phyloP scores from a whole-genome alignment of 345 rosid species.

The Arabidopsis thaliana region TAIR10.1 NC_003075.7:4991001-4991500 shows the following conservation, averaged over 20 bases:
- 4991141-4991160: neutral
- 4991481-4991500: conserved; percentile 18
- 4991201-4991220: neutral
- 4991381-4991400: conserved; percentile 68
- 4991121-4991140: conserved; percentile 79
- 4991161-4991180: neutral
- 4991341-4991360: conserved; percentile 73
- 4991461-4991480: conserved; percentile 70
- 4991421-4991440: conserved; percentile 79
- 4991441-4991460: conserved; percentile 54
- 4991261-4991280: conserved; percentile 42
- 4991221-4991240: conserved; percentile 23
- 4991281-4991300: conserved; percentile 18
- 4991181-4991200: neutral
- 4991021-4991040: no score
- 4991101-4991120: conserved; percentile 70
- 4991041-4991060: no score
- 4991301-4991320: conserved; percentile 35
- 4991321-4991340: conserved; percentile 87
- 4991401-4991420: conserved; percentile 69
- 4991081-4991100: no score
- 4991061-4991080: no score
- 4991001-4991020: no score
- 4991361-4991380: conserved; percentile 90
- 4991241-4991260: conserved; percentile 39